These are phyloP conservation scores for Podospora sp. DNA, from an alignment of 495 filamentous ascomycete species.

Conservation along the genomic window DNA sequence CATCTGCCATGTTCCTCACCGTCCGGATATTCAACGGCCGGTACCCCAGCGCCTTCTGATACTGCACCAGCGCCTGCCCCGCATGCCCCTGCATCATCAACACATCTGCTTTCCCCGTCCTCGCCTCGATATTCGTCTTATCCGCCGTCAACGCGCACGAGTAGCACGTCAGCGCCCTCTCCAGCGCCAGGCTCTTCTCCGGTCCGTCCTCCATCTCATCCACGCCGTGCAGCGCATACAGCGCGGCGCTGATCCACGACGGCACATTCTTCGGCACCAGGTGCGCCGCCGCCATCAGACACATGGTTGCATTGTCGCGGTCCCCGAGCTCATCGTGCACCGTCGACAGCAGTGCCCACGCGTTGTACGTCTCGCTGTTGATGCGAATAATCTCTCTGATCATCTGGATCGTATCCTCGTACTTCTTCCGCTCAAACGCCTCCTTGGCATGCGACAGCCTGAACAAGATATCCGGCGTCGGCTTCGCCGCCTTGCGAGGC, in stretches of 20 bases:
- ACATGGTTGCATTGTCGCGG: constrained; percentile 65
- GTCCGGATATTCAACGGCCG: constrained; percentile 61
- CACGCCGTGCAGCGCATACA: constrained; percentile 56
- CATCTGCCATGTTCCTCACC: constrained; percentile 65
- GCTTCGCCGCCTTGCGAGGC: constrained; percentile 71
- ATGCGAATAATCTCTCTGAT: constrained; percentile 71
- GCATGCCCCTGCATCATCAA: constrained; percentile 52
- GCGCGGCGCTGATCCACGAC: constrained; percentile 70
- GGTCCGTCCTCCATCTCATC: constrained; percentile 59
- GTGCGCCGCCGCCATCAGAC: constrained; percentile 71
- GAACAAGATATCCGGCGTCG: constrained; percentile 72
- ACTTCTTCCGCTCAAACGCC: constrained; percentile 67
- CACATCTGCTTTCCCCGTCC: constrained; percentile 38
- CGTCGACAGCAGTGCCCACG: constrained; percentile 75
- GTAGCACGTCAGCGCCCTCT: constrained; percentile 68
- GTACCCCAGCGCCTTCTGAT: constrained; percentile 62
- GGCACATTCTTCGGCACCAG: constrained; percentile 66
- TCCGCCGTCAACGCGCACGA: constrained; percentile 67
- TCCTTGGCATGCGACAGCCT: constrained; percentile 70
- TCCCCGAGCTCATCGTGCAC: constrained; percentile 71
- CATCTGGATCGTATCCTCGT: constrained; percentile 63
- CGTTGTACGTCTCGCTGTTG: constrained; percentile 81
- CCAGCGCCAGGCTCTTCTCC: constrained; percentile 48
- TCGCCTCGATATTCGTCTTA: constrained; percentile 52
- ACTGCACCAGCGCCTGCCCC: constrained; percentile 61